Evolutionary conservation across 208 protist genomes (phyloP).

Genomic region (Acanthamoeba triangularis): DNA sequence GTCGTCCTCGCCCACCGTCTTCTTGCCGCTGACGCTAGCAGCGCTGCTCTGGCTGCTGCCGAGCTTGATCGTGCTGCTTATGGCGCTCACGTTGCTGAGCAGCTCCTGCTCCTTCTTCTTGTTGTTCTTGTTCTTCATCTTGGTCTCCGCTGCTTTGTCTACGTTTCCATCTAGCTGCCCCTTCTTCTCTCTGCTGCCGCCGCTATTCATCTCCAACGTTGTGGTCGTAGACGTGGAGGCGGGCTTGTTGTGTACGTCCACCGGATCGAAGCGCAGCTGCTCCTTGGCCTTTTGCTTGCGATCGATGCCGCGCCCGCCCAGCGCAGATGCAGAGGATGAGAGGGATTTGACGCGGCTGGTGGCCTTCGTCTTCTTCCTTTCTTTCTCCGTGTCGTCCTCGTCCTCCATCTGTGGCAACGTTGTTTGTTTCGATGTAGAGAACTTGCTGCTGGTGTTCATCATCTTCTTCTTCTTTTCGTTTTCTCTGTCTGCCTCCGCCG

Average conservation of each 20-base stretch:
- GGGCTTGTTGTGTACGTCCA: too few relatives aligned
- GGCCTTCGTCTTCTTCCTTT: background rate
- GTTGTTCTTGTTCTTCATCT: background rate
- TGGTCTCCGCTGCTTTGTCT: background rate
- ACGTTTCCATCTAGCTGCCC: background rate
- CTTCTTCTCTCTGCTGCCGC: background rate
- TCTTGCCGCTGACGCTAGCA: background rate
- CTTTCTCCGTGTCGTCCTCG: background rate
- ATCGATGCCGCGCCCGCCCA: background rate
- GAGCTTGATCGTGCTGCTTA: background rate
- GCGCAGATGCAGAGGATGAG: background rate
- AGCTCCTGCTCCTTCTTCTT: background rate
- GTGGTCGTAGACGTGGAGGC: too few relatives aligned
- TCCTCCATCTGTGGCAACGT: background rate
- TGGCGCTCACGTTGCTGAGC: constrained; percentile 10
- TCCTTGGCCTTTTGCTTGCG: background rate
- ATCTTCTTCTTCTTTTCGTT: background rate
- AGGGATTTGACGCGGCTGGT: background rate
- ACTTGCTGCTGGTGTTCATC: background rate
- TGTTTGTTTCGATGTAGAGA: background rate
- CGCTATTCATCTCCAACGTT: background rate
- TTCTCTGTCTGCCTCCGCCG: background rate
- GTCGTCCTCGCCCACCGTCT: background rate
- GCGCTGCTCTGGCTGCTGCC: constrained; percentile 11
- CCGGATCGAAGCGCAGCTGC: too few relatives aligned